These are phyloP conservation scores for Zancudomyces culisetae DNA, from an alignment of 371 early-diverging fungal species.

Conservation along the genomic window DNA sequence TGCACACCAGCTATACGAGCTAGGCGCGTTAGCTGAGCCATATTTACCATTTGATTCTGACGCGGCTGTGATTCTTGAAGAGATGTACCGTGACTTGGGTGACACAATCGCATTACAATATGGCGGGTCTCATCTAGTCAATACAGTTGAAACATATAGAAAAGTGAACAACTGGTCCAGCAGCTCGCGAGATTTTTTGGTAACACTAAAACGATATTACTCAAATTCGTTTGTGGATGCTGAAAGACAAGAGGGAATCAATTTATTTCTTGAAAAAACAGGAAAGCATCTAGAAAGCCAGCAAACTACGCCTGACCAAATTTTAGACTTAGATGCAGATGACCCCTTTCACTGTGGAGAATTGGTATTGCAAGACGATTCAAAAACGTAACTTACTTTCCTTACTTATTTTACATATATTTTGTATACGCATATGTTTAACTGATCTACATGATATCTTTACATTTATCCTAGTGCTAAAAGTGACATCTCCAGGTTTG, in stretches of 20 bases:
- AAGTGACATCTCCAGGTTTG: no score
- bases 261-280: constrained; percentile 54
- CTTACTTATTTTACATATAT: no score
- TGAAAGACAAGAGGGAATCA: constrained; percentile 92
- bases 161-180: constrained; percentile 85
- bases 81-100: constrained; percentile 97
- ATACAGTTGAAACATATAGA: constrained; percentile 92
- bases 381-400: no score
- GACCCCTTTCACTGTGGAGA: constrained; percentile 4
- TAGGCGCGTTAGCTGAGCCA: constrained; percentile 64
- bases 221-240: constrained; percentile 89
- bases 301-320: not conserved
- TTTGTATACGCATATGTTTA: no score
- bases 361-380: not conserved
- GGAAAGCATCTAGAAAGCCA: not conserved
- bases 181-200: constrained; percentile 89
- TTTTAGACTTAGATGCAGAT: not conserved
- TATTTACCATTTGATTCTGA: constrained; percentile 79
- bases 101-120: constrained; percentile 98
- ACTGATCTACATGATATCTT: no score
- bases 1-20: constrained; percentile 75
- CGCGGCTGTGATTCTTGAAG: constrained; percentile 76
- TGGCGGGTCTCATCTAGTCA: constrained; percentile 94
- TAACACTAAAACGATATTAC: constrained; percentile 75
- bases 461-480: no score